Conservation (phyloP, 2,329 filamentous ascomycete species). For the Lizonia empirigonia region DNA sequence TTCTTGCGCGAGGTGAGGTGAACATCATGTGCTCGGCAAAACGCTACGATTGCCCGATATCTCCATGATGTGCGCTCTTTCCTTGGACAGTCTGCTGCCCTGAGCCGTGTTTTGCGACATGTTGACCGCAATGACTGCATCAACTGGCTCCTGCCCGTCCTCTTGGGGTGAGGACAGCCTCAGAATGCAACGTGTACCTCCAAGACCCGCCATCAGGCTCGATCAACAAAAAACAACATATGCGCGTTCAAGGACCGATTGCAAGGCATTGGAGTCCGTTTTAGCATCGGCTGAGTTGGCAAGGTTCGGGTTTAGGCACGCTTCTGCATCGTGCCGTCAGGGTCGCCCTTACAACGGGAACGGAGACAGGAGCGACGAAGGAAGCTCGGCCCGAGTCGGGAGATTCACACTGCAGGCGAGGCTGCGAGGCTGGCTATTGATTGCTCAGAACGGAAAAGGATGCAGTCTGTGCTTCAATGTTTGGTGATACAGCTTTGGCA, state of each 20-base stretch:
- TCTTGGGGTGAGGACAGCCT: not conserved
- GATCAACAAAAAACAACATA: not conserved
- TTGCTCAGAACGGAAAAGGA: conserved; percentile 6
- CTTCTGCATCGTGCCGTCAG: conserved; percentile 1
- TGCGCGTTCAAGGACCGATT: not conserved
- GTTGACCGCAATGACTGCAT: not conserved
- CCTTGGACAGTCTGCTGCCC: not conserved
- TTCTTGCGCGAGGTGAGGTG: conserved; percentile 6
- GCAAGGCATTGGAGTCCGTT: not conserved
- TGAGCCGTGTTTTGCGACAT: conserved; percentile 1
- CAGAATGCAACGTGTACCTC: not conserved
- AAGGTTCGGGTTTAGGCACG: conserved; percentile 5
- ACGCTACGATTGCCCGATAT: conserved; percentile 6
- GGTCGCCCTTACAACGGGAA: conserved; percentile 15
- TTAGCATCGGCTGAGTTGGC: conserved; percentile 1
- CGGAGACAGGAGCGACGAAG: conserved; percentile 14
- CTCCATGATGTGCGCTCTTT: not conserved
- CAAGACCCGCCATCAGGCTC: not conserved
- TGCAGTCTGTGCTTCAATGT: conserved; percentile 11
- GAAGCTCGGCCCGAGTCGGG: conserved; percentile 18
- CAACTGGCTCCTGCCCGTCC: not conserved
- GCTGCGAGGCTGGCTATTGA: conserved; percentile 16
- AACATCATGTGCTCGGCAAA: conserved; percentile 17
- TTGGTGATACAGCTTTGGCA: conserved; percentile 15
- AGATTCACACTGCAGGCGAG: conserved; percentile 14